Percentiles rank a stretch among this genome's conserved stretches.
phyloP scores from a whole-genome alignment of 1,284 basidiomycete genomes.

The Malassezia sympodialis region DNA sequence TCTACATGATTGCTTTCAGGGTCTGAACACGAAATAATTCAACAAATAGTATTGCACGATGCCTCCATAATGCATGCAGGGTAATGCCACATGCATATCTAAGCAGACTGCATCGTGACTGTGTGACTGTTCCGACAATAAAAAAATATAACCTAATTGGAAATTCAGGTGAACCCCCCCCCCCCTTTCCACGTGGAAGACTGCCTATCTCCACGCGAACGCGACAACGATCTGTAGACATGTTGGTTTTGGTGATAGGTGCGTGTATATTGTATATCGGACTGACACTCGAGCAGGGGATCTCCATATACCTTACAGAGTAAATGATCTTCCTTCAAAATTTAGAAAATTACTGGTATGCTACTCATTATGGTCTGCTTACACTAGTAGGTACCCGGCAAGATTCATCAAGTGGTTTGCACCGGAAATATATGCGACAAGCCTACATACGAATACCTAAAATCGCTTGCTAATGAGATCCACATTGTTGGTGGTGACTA shows the following conservation, averaged over 20 bases:
- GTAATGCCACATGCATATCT: neutral
- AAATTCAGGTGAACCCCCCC: neutral
- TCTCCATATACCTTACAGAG: slow-evolving; percentile 45
- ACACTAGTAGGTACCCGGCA: slow-evolving; percentile 58
- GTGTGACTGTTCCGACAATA: no score
- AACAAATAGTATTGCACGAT: neutral
- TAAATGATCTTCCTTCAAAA: slow-evolving; percentile 82
- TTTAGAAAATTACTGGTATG: slow-evolving; percentile 84
- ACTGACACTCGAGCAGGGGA: slow-evolving; percentile 21
- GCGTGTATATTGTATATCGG: neutral
- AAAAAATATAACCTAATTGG: no score
- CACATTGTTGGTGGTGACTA: slow-evolving; percentile 87
- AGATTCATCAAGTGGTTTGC: slow-evolving; percentile 95
- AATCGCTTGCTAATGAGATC: slow-evolving; percentile 89
- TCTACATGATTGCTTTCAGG: neutral
- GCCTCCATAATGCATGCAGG: neutral
- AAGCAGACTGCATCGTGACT: neutral
- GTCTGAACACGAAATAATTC: neutral
- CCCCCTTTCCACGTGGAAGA: neutral
- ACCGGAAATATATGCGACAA: slow-evolving; percentile 96
- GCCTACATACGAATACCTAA: slow-evolving; percentile 93
- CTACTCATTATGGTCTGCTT: neutral
- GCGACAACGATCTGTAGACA: slow-evolving; percentile 1
- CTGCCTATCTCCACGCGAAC: neutral
- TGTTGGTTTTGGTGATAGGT: slow-evolving; percentile 43